Evolutionary conservation across 2,329 filamentous ascomycete genomes (phyloP), one percentile per base, ranked within the genome.

Genomic region (Nemania abortiva): DNA sequence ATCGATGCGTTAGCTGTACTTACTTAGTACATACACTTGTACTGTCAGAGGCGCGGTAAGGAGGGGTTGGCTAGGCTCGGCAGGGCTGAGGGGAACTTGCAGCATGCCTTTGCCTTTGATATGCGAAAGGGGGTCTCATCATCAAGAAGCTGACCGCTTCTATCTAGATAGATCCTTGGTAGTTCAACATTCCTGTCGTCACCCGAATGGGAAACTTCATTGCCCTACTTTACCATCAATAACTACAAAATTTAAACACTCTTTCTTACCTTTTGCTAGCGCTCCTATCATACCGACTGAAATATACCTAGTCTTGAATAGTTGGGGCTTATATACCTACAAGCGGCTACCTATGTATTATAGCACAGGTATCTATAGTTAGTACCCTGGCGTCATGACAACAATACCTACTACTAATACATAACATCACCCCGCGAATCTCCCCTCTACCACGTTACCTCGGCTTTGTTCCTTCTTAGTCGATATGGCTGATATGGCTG

Each of bases 31-130:
- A 6, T 18, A 42, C 39, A 42, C 39, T 42, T 42, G 39, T 18
- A 18, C 7, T 9, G 6, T 1, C 7, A 37, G 31, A 4, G 31
- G 5, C 2, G 34, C 6, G 7, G 11, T 7, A 6, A 37, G 11
- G 39, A 42, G 15, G 39, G 37, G 34, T 15, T 50, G 18, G 50
- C 13, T 37, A 45, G 24, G 47, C 60, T 63, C 27, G 49, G 52
- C 60, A 63, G 60, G 60, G 60, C 60, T 63, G 60, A 63, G 52
- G 50, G 50, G n/a, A 6, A 29, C 52, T 63, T 63, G 60, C 60
- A 63, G 49, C 49, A 22, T 37, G 50, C 15, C 11, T 52, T 20
- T 47, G 9, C 24, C 24, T 27, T 27, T 27, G 24, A 27, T 27
- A 61, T 52, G 58, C 20, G 18, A 47, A 53, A 53, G 27, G 22